Evolutionary conservation across 2,329 filamentous ascomycete species (phyloP).

Genomic region (Diplodia corticola): DNA sequence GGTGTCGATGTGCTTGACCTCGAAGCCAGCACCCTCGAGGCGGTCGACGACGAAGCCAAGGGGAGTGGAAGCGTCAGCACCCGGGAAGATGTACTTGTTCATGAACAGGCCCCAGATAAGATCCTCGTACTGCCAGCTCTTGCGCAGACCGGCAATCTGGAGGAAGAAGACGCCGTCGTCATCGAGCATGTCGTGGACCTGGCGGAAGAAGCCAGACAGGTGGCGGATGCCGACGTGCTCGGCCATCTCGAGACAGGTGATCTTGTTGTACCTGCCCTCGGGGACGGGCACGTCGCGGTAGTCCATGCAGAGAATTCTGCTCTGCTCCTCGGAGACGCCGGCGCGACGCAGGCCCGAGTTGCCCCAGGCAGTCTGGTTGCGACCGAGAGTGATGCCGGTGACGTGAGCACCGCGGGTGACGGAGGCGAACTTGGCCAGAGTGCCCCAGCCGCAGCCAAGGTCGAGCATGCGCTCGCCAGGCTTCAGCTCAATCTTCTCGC

Average conservation of each 20-base stretch:
- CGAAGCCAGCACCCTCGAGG: slow-evolving; percentile 83
- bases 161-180: slow-evolving; percentile 96
- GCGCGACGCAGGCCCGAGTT: slow-evolving; percentile 83
- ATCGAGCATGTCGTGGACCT: slow-evolving; percentile 93
- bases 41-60: slow-evolving; percentile 83
- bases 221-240: slow-evolving; percentile 97
- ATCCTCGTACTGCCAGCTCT: slow-evolving; percentile 97
- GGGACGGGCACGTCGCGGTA: slow-evolving; percentile 91
- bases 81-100: slow-evolving; percentile 99
- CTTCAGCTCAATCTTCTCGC: slow-evolving; percentile 89
- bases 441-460: slow-evolving; percentile 98
- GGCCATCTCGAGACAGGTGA: slow-evolving; percentile 97
- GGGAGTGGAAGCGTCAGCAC: slow-evolving; percentile 91
- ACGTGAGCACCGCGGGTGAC: slow-evolving; percentile 85
- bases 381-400: slow-evolving; percentile 89
- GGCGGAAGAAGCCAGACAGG: slow-evolving; percentile 75
- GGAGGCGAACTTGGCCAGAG: slow-evolving; percentile 87
- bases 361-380: slow-evolving; percentile 96
- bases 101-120: slow-evolving; percentile 98
- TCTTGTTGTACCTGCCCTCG: slow-evolving; percentile 82
- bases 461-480: slow-evolving; percentile 82
- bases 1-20: slow-evolving; percentile 89
- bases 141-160: slow-evolving; percentile 90
- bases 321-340: slow-evolving; percentile 83
- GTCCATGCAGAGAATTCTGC: slow-evolving; percentile 90